Evolutionary conservation across 1,284 basidiomycete species (phyloP), one percentile per base, ranked within the genome.

Genomic region (Naganishia sp.): DNA sequence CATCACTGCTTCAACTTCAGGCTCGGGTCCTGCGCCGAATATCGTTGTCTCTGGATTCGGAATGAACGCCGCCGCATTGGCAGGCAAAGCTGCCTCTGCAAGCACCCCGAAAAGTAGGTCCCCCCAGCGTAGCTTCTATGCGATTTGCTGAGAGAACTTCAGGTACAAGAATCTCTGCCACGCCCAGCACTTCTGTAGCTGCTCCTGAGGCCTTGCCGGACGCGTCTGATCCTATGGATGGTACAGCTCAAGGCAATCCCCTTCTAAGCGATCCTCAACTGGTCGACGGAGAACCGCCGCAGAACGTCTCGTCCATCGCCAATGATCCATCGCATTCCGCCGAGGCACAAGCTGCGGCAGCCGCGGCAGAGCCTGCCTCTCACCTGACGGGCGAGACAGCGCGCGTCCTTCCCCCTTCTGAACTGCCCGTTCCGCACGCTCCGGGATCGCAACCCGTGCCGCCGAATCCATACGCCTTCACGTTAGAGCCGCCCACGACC

Each of bases 361-460:
- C 61, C 18, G 65, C 67, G 10, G 42, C 60, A 15, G 55, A 64
- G 6, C 45, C 62, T 5, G 68, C 57, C 21, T 68, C 57, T 21
- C 47, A 65, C 62, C 31, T 52, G 35, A 45, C 46, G n/a, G 53
- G 63, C 17, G 43, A 63, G 32, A 64, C 31, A 62, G 63, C 60
- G 66, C 71, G 21, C 60, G 55, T 56, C 35, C 32, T 66, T 2
- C 66, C 58, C 18, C 53, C 58, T 11, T 67, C 66, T 2, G 41
- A 62, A 21, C 53, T 63, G 21, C 73, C 72, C 6, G 66, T 69
- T 1, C 69, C 67, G 25, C 63, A 67, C 18, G 62, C 70, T 11
- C 71, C 74, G 6, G 77, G 76, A 6, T 66, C 70, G 10, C 74
- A 80, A 21, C 77, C 80, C 2, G 71, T 72, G 5, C 75, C 75